Percentiles rank a stretch among this genome's conserved stretches.
These are phyloP conservation scores for Chrysopogon serrulatus DNA, from an alignment of 176 grass and related monocot species.

Conservation along the genomic window DNA sequence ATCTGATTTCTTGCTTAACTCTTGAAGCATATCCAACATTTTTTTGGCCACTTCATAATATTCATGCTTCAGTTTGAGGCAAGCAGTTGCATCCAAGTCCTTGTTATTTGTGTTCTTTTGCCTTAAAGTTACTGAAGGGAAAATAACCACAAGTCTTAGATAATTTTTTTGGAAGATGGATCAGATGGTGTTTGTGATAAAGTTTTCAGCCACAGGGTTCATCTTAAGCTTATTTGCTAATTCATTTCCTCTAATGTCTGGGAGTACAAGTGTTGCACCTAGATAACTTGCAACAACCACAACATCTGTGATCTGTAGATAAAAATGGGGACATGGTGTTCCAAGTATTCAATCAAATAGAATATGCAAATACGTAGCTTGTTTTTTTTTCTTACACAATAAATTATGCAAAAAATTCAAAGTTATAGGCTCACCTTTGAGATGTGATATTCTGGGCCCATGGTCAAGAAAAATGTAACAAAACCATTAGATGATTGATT, in stretches of 20 bases:
- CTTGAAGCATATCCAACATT: slow-evolving; percentile 69
- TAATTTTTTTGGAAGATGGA: slow-evolving; percentile 72
- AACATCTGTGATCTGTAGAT: slow-evolving; percentile 74
- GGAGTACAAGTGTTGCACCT: slow-evolving; percentile 82
- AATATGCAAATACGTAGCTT: not conserved
- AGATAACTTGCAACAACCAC: slow-evolving; percentile 82
- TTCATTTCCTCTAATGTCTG: slow-evolving; percentile 82
- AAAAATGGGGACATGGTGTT: not conserved
- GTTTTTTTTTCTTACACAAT: not conserved
- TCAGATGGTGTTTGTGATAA: slow-evolving; percentile 58
- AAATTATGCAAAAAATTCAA: not conserved
- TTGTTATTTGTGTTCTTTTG: slow-evolving; percentile 41
- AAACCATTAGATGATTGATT: slow-evolving; percentile 43
- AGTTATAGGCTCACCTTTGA: slow-evolving; percentile 49
- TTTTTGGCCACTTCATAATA: slow-evolving; percentile 50
- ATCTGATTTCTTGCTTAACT: slow-evolving; percentile 48
- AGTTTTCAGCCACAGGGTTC: slow-evolving; percentile 58
- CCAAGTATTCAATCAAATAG: not conserved
- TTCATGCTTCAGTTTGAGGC: slow-evolving; percentile 63
- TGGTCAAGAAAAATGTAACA: slow-evolving; percentile 77
- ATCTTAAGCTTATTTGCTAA: slow-evolving; percentile 63
- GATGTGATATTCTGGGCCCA: slow-evolving; percentile 71
- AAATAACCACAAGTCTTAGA: slow-evolving; percentile 58
- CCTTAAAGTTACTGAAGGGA: slow-evolving; percentile 68
- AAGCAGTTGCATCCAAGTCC: slow-evolving; percentile 67